A percentile compares a stretch with the other conserved stretches of the same genome.
These are phyloP conservation scores for Globisporangium cystogenes DNA, from an alignment of 352 stramenopile species.

Conservation along the genomic window DNA sequence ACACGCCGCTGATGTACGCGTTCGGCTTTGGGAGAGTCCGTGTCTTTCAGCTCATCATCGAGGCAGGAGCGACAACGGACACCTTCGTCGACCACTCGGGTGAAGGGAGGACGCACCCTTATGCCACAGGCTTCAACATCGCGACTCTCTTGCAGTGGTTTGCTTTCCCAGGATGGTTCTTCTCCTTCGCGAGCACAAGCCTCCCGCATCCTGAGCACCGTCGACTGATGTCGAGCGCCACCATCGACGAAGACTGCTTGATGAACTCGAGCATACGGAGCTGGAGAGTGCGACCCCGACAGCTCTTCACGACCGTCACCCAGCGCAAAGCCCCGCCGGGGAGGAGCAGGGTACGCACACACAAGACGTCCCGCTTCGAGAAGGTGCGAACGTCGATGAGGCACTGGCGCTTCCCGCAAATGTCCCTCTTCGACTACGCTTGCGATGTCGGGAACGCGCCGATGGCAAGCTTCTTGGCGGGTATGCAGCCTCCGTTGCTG, in stretches of 20 bases:
- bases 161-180: slow-evolving; percentile 57
- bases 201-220: slow-evolving; percentile 22
- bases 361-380: slow-evolving; percentile 12
- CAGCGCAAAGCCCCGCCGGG: slow-evolving; percentile 4
- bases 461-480: slow-evolving; percentile 24
- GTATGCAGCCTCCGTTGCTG: slow-evolving; percentile 21
- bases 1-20: slow-evolving; percentile 48
- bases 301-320: too few species aligned
- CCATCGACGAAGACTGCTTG: slow-evolving; percentile 29
- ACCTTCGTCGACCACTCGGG: slow-evolving; percentile 36
- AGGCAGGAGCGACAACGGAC: slow-evolving; percentile 26
- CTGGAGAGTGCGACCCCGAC: slow-evolving; percentile 12
- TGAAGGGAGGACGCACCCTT: slow-evolving; percentile 38
- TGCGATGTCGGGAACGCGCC: slow-evolving; percentile 27
- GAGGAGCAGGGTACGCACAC: neutral
- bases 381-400: slow-evolving; percentile 24
- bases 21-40: slow-evolving; percentile 41
- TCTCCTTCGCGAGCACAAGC: slow-evolving; percentile 24
- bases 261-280: slow-evolving; percentile 39
- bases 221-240: slow-evolving; percentile 15
- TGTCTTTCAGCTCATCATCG: slow-evolving; percentile 21
- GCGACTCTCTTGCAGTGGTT: slow-evolving; percentile 40
- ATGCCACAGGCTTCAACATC: slow-evolving; percentile 43
- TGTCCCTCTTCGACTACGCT: slow-evolving; percentile 32
- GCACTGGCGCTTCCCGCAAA: slow-evolving; percentile 31